Base-by-base conservation (phyloP, 768 basidiomycete genomes). In the Lepiota brunneoincarnata region DNA sequence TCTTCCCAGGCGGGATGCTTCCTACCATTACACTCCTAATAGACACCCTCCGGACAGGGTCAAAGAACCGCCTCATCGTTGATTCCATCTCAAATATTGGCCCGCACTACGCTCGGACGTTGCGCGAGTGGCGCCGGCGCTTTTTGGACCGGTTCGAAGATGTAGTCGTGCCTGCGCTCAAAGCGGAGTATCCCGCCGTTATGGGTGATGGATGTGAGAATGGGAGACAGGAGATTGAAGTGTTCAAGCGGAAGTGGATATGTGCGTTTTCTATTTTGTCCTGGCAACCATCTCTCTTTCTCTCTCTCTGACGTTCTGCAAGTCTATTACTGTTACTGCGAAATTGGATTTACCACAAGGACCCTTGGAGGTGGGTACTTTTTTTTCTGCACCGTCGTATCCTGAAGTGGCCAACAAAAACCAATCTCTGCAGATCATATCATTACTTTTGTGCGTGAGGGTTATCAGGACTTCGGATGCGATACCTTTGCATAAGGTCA, bases 61-160 rank as follows among this genome's bases (percentile, higher is more conserved):
- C 83, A 4, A 63, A 73, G 17, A 80, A 81, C 9, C 72, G 73
- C 6, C 77, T 89, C 39, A 70, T 84, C 18, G 76, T 88, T 23
- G 87, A 89, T 58, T 81, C 81, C 20, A 73, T 88, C 10, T 74
- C 74, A 6, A 89, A 89, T 70, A 88, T 89, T 60, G 86, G 86
- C 1, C 83, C 83, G 24, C 83, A 90, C 63, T 91, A 89, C 64
- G 82, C 87, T 7, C 83, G 87, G n/a, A 90, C 90, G 12, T 74
- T 91, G 6, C 78, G 89, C 18, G 88, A 90, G 70, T 91, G 90
- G 89, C 72, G 82, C 10, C 64, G 69, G 21, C 74, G 84, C 7
- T 91, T 91, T 69, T 62, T 80, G 44, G 68, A 70, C 18, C 69
- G 72, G 23, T 92, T 88, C 62, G 81, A 84, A 26, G 67, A 65